A percentile compares a stretch with the other conserved stretches of the same genome.
Evolutionary conservation across 2,329 filamentous ascomycete species (phyloP).

Genomic region (Ophiocordyceps robertsii): DNA sequence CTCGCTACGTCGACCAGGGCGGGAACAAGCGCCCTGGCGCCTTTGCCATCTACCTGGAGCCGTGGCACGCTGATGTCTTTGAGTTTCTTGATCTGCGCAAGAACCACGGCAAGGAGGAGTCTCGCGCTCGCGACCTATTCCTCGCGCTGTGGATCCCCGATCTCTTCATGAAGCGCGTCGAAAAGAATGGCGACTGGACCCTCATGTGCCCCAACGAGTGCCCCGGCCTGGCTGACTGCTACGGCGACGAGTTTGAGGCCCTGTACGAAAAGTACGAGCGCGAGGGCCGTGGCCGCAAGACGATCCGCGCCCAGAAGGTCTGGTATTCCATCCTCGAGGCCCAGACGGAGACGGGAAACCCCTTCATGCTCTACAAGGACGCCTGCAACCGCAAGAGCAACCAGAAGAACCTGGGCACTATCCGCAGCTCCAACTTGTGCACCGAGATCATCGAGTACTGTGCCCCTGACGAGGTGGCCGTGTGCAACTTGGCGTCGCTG

Average conservation of each 20-base stretch:
- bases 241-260: constrained; percentile 92
- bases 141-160: constrained; percentile 97
- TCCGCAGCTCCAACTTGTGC: constrained; percentile 97
- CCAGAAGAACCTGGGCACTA: constrained; percentile 98
- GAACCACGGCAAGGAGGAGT: constrained; percentile 98
- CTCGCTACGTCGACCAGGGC: constrained; percentile 95
- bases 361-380: constrained; percentile 99
- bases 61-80: constrained; percentile 96
- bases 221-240: constrained; percentile 87
- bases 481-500: constrained; percentile 93
- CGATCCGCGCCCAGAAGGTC: constrained; percentile 93
- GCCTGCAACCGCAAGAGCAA: constrained; percentile 98
- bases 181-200: constrained; percentile 94
- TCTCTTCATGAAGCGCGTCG: constrained; percentile 99
- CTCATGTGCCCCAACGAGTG: constrained; percentile 97
- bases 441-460: constrained; percentile 98
- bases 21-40: constrained; percentile 98
- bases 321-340: constrained; percentile 98
- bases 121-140: constrained; percentile 93
- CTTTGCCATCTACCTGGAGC: constrained; percentile 97
- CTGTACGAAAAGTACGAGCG: constrained; percentile 88
- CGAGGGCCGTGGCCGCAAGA: constrained; percentile 77
- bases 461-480: constrained; percentile 93
- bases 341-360: constrained; percentile 97
- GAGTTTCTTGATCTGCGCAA: constrained; percentile 96